Percentiles rank a stretch among this genome's conserved stretches.
These are phyloP conservation scores for Lotus japonicus DNA, from an alignment of 306 rosid genomes.

Conservation along the genomic window DNA sequence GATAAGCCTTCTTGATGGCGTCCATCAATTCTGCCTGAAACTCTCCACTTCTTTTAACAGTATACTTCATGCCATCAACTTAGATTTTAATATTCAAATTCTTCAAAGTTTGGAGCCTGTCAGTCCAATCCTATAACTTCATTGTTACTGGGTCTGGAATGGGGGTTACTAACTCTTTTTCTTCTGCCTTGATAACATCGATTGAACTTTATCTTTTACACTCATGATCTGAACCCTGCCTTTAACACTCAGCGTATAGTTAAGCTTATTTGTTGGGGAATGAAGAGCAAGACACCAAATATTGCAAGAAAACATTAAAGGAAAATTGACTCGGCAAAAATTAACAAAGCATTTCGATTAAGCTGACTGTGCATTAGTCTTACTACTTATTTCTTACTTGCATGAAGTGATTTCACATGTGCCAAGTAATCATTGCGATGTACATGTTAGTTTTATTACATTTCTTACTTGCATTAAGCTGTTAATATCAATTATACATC, in stretches of 20 bases:
- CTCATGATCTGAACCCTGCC: slow-evolving; percentile 5
- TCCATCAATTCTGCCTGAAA: neutral
- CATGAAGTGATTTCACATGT: slow-evolving; percentile 8
- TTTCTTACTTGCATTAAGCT: neutral
- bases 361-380: neutral
- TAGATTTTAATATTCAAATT: neutral
- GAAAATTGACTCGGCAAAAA: neutral
- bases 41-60: neutral
- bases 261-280: neutral
- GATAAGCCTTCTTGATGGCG: neutral
- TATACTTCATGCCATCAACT: neutral
- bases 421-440: neutral
- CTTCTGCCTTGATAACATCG: neutral
- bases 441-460: neutral
- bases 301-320: neutral
- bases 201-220: slow-evolving; percentile 4
- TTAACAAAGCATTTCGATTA: neutral
- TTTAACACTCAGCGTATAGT: neutral
- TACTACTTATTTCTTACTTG: neutral
- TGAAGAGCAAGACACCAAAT: neutral
- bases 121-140: neutral
- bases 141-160: neutral
- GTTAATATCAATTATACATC: neutral
- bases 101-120: neutral
- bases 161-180: neutral